Base-by-base conservation (phyloP, 805 yeast genomes). In the Yamadazyma takamatsuzukensis region DNA sequence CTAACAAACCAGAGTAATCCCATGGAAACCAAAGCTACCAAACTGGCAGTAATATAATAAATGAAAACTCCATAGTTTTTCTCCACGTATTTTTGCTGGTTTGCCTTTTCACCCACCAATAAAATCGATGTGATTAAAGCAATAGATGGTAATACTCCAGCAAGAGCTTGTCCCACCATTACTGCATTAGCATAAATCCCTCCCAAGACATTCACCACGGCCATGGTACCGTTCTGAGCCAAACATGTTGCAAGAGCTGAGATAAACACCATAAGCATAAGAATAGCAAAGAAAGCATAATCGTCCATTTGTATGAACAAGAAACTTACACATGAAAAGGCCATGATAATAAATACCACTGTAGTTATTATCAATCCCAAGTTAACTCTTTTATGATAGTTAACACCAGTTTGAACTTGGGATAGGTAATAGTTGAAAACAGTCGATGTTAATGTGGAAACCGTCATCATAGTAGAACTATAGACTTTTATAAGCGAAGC, bases 111-210 rank as follows among this genome's bases (percentile, higher is more conserved):
- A 6, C 68, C 72, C 9, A 61, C 59, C 4, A 62, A 28, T 32
- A 74, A 48, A 16, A 76, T 76, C 8, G 83, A 74, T 8, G 72
- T 38, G 39, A 78, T 80, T 45, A 77, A 72, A 10, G 83, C 79
- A 13, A 83, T 52, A 0, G 96, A 78, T 2, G 98, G 97, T 21
- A 90, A 61, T 0, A 93, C 95, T 2, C 98, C 98, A 0, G 97
- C 87, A 12, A 90, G 64, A 0, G 95, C 96, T 56, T 90, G 96
- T 2, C 98, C 98, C 3, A 89, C 89, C 83, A 93, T 85, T 2
- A 83, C 83, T 0, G 84, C 94, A 49, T 93, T 96, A 8, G 95
- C 89, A 52, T 75, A 84, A 10, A 78, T 71, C 1, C 86, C 70
- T 4, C 93, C 89, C 51, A 78, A 67, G 1, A 82, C 76, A 47